phyloP scores from a whole-genome alignment of 192 early-diverging fungal genomes.

The Chytriomyces sp. region DNA sequence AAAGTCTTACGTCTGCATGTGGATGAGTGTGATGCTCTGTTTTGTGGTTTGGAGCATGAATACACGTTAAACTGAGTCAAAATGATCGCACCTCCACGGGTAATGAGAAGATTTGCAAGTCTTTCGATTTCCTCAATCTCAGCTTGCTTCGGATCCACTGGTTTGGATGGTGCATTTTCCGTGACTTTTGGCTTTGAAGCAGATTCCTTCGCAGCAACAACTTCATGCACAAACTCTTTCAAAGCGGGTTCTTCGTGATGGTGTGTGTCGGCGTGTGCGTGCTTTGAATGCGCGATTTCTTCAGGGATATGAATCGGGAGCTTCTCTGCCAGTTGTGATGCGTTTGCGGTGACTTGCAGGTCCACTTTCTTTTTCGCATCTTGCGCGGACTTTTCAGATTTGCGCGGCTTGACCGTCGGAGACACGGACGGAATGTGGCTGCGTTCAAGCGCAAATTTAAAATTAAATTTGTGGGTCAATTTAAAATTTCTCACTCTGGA shows the following conservation, averaged over 20 bases:
- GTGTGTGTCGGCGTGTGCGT: neutral
- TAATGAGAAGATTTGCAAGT: slow-evolving; percentile 21
- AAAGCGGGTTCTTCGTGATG: neutral
- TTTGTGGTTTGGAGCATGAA: neutral
- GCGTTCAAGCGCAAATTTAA: too few relatives aligned
- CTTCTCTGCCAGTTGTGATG: neutral
- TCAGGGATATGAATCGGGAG: neutral
- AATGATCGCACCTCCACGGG: slow-evolving; percentile 4
- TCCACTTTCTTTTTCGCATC: neutral
- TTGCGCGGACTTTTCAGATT: neutral
- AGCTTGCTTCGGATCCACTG: slow-evolving; percentile 9
- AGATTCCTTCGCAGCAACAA: neutral
- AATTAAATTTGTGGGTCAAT: too few relatives aligned
- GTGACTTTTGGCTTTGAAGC: neutral
- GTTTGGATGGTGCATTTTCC: neutral
- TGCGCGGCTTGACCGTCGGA: too few relatives aligned
- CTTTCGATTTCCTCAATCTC: slow-evolving; percentile 29
- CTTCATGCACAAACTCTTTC: neutral
- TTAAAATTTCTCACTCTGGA: slow-evolving; percentile 1
- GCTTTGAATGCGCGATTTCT: neutral
- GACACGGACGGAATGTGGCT: too few relatives aligned
- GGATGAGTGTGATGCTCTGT: slow-evolving; percentile 47
- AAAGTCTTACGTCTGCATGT: slow-evolving; percentile 52
- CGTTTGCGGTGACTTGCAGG: neutral
- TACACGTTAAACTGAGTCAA: too few relatives aligned